Evolutionary conservation across 306 rosid genomes (phyloP).

Genomic region (Cucurbita moschata): DNA sequence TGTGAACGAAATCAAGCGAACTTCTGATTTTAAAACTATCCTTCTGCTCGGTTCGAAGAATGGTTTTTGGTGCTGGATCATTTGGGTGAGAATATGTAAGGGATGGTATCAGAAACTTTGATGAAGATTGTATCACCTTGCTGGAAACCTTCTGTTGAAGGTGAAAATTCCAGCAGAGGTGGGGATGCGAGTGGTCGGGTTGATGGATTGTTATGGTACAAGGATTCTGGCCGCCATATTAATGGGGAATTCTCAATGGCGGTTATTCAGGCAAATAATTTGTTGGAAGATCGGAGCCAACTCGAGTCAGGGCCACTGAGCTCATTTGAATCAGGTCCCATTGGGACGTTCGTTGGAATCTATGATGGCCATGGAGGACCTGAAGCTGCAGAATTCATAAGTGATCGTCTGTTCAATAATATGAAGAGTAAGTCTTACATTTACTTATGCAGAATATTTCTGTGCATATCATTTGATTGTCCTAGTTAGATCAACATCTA

Average conservation of each 20-base stretch:
- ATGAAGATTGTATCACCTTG: constrained; percentile 66
- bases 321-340: constrained; percentile 33
- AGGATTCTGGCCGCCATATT: constrained; percentile 59
- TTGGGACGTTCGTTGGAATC: constrained; percentile 77
- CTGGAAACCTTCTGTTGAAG: constrained; percentile 45
- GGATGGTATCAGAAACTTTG: constrained; percentile 61
- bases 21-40: constrained; percentile 18
- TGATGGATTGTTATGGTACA: constrained; percentile 74
- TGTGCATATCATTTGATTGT: neutral
- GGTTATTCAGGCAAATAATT: constrained; percentile 81
- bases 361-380: constrained; percentile 99
- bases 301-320: constrained; percentile 80
- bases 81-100: constrained; percentile 76
- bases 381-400: constrained; percentile 66
- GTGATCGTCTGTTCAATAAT: constrained; percentile 48
- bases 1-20: constrained; percentile 28
- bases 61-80: constrained; percentile 34
- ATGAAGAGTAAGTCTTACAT: constrained; percentile 48
- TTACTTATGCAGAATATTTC: neutral
- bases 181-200: constrained; percentile 51
- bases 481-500: neutral
- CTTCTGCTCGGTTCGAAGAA: constrained; percentile 21
- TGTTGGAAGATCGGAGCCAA: constrained; percentile 92
- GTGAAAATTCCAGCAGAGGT: constrained; percentile 37
- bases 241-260: constrained; percentile 94